Evolutionary conservation across 768 basidiomycete genomes (phyloP).

Genomic region (Boletus eberwhitei): DNA sequence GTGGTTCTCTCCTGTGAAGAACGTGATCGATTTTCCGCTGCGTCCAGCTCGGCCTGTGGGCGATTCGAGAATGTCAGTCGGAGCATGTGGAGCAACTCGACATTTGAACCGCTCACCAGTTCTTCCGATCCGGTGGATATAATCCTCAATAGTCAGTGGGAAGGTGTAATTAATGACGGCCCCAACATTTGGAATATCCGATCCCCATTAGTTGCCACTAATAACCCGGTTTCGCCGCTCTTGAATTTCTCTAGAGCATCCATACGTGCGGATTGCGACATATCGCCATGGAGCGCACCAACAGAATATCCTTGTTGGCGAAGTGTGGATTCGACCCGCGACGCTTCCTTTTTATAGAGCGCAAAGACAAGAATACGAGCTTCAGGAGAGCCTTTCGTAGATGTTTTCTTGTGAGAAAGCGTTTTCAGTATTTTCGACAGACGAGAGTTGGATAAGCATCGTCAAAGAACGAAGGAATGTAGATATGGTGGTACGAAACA

Average conservation of each 20-base stretch:
- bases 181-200: conserved; percentile 96
- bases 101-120: conserved; percentile 50
- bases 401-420: conserved; percentile 60
- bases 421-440: conserved; percentile 54
- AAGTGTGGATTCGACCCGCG: conserved; percentile 82
- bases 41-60: conserved; percentile 82
- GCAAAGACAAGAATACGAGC: conserved; percentile 88
- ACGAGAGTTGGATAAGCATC: conserved; percentile 45
- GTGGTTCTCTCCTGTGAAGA: conserved; percentile 91
- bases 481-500: neutral
- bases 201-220: conserved; percentile 95
- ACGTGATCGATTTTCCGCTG: conserved; percentile 88
- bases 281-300: conserved; percentile 84
- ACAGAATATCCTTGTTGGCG: conserved; percentile 72
- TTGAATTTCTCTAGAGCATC: conserved; percentile 87
- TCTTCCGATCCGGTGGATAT: conserved; percentile 85
- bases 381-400: conserved; percentile 44
- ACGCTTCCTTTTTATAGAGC: conserved; percentile 95
- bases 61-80: neutral
- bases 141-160: conserved; percentile 93
- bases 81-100: neutral
- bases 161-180: conserved; percentile 97
- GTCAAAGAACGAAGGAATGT: neutral
- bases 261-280: conserved; percentile 81
- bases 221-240: conserved; percentile 68